phyloP scores from a whole-genome alignment of 129 eudicot genomes.

The Tanacetum coccineum region DNA sequence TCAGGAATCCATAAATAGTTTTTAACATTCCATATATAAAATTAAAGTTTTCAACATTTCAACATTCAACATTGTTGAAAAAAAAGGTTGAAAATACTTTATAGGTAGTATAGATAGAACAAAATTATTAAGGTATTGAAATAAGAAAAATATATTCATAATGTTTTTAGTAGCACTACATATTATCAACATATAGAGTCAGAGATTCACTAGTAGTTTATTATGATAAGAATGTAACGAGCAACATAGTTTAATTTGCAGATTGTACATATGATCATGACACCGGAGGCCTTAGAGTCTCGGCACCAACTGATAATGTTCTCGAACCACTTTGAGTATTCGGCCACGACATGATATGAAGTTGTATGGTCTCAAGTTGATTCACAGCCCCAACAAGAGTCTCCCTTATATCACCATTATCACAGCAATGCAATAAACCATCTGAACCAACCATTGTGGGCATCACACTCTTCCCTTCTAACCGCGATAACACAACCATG shows the following conservation, averaged over 20 bases:
- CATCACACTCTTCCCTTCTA: slow-evolving; percentile 57
- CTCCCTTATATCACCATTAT: slow-evolving; percentile 43
- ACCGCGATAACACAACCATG: slow-evolving; percentile 42
- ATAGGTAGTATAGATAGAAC: too few species aligned
- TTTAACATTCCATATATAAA: too few species aligned
- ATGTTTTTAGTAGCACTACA: too few species aligned
- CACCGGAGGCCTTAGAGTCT: slow-evolving; percentile 43
- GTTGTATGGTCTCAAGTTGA: slow-evolving; percentile 32
- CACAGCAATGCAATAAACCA: slow-evolving; percentile 52
- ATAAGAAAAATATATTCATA: too few species aligned
- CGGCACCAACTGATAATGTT: slow-evolving; percentile 26
- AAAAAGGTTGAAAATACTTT: too few species aligned
- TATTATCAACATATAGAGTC: too few species aligned
- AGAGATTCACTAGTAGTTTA: background rate
- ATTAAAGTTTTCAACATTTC: too few species aligned
- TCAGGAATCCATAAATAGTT: too few species aligned
- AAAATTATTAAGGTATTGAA: too few species aligned
- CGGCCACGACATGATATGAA: slow-evolving; percentile 62
- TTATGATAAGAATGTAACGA: background rate
- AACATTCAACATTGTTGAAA: too few species aligned
- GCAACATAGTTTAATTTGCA: background rate
- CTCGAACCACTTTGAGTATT: background rate
- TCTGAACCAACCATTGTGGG: slow-evolving; percentile 44
- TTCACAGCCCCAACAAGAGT: slow-evolving; percentile 49
- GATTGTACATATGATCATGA: background rate